phyloP scores from a whole-genome alignment of 2,329 filamentous ascomycete genomes.

The Tympanopsis confertula region DNA sequence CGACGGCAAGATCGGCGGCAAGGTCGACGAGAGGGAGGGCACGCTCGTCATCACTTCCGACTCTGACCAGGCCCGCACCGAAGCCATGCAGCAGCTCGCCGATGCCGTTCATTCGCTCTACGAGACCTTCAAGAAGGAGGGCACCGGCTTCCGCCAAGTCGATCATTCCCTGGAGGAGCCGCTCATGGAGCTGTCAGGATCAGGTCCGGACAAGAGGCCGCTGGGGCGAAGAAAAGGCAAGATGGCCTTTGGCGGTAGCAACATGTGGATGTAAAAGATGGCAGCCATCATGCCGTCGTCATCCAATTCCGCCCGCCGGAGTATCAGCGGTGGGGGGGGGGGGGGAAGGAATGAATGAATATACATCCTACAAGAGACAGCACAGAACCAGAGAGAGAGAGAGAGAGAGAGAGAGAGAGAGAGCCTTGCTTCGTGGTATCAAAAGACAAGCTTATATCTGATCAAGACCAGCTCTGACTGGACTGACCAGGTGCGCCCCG shows the following conservation, averaged over 20 bases:
- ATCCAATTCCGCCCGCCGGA: too few relatives aligned
- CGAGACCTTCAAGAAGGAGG: conserved; percentile 62
- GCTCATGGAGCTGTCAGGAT: conserved; percentile 6
- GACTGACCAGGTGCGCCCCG: too few relatives aligned
- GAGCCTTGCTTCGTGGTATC: too few relatives aligned
- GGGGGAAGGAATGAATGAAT: too few relatives aligned
- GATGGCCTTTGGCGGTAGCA: background rate
- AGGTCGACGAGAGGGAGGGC: conserved; percentile 79
- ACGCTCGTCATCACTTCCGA: conserved; percentile 69
- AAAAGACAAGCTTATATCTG: too few relatives aligned
- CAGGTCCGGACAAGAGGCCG: background rate
- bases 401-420: too few relatives aligned
- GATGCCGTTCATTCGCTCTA: conserved; percentile 60
- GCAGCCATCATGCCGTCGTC: too few relatives aligned
- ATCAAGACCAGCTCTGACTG: too few relatives aligned
- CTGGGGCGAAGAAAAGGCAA: background rate
- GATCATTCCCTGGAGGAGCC: conserved; percentile 6
- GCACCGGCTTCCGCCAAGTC: conserved; percentile 49
- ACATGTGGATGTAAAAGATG: background rate
- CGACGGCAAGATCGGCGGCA: conserved; percentile 74
- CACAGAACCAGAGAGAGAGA: too few relatives aligned
- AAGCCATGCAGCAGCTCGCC: conserved; percentile 63
- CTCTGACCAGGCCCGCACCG: conserved; percentile 63
- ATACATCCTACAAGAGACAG: too few relatives aligned
- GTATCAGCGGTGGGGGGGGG: too few relatives aligned